phyloP scores from a whole-genome alignment of 352 stramenopile genomes.

The Pythium aristosporum region DNA sequence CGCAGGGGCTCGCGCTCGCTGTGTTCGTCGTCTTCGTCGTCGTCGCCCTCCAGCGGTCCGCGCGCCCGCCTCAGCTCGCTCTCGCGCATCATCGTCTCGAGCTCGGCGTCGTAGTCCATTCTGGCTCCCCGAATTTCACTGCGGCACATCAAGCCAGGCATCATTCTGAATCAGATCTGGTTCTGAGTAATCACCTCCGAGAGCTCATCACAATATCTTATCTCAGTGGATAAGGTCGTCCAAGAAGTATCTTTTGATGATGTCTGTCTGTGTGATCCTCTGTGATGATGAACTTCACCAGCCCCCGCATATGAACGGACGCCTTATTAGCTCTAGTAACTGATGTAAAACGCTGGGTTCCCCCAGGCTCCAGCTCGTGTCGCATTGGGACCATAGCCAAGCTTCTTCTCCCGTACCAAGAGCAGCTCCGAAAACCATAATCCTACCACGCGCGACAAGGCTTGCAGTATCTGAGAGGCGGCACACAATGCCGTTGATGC shows the following conservation, averaged over 20 bases:
- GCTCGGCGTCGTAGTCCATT: constrained; percentile 44
- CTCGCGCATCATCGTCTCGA: constrained; percentile 44
- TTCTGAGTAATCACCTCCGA: background rate
- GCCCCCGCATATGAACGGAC: too few relatives aligned
- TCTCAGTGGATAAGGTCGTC: constrained; percentile 9
- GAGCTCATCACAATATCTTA: background rate
- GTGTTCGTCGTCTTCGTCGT: constrained; percentile 11
- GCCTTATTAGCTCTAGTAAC: too few relatives aligned
- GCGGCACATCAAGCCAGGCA: background rate
- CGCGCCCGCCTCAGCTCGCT: constrained; percentile 31
- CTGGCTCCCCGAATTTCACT: background rate
- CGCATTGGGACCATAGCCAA: too few relatives aligned
- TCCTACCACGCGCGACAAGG: background rate
- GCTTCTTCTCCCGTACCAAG: too few relatives aligned
- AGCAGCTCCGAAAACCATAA: too few relatives aligned
- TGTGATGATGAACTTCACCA: too few relatives aligned
- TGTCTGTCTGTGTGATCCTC: too few relatives aligned
- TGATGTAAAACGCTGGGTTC: too few relatives aligned
- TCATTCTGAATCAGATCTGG: constrained; percentile 11
- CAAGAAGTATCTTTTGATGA: too few relatives aligned
- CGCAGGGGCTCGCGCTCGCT: constrained; percentile 19
- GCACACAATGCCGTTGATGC: background rate
- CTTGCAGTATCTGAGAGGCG: constrained; percentile 4
- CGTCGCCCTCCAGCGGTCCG: constrained; percentile 18
- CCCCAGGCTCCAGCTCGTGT: too few relatives aligned